Evolutionary conservation across 2,329 filamentous ascomycete genomes (phyloP).

Genomic region (Fusarium poae): DNA sequence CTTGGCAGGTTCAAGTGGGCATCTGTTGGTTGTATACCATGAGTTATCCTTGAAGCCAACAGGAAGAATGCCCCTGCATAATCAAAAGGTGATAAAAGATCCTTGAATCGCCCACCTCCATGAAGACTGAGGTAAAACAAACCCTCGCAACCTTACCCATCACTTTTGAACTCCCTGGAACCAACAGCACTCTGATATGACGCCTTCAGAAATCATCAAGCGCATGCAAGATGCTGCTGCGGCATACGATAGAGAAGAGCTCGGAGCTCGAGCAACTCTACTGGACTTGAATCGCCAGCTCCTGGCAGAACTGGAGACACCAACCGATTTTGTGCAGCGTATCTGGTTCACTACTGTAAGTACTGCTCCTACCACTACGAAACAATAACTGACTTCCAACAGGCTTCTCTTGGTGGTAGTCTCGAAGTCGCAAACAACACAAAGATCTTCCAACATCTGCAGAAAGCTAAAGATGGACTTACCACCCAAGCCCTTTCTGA

Average conservation of each 20-base stretch:
- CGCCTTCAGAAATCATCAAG: conserved; percentile 18
- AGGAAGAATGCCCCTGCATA: not conserved
- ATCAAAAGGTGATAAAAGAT: conserved; percentile 2
- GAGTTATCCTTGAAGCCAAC: not conserved
- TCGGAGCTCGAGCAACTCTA: conserved; percentile 27
- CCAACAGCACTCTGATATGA: not conserved
- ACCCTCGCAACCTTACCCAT: not conserved
- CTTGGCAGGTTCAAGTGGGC: not conserved
- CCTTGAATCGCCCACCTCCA: not conserved
- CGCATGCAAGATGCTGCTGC: conserved; percentile 23
- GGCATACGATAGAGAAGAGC: conserved; percentile 15
- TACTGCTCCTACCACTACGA: not conserved
- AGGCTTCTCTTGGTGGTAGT: conserved; percentile 28
- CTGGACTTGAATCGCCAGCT: conserved; percentile 29
- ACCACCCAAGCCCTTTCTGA: conserved; percentile 15
- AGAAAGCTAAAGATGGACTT: conserved; percentile 13
- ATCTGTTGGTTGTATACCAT: conserved; percentile 4
- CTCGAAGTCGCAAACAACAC: conserved; percentile 25
- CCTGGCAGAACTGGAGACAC: conserved; percentile 32
- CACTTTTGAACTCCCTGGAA: not conserved
- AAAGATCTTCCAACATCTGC: conserved; percentile 18
- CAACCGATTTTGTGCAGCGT: conserved; percentile 29
- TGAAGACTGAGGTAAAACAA: not conserved
- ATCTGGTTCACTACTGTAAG: conserved; percentile 28
- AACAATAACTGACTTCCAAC: not conserved